Conservation (phyloP, 305 asterid genomes). For the Fraxinus velutina region DNA sequence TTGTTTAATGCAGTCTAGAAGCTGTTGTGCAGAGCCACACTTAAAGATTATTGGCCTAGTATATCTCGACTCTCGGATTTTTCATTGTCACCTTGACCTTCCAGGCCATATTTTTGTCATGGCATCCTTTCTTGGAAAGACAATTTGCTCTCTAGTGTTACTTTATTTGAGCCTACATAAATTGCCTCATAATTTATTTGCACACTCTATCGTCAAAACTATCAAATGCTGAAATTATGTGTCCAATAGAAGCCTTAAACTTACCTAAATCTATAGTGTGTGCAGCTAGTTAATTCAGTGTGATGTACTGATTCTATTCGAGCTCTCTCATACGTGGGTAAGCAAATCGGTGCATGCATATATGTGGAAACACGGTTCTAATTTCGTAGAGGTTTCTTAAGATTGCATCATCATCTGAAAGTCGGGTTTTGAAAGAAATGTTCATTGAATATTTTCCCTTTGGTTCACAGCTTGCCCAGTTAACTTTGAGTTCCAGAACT, state of each 20-base stretch:
- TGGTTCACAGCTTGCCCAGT: constrained; percentile 44
- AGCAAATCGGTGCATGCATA: neutral
- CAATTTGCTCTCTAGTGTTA: neutral
- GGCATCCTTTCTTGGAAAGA: neutral
- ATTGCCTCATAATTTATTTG: neutral
- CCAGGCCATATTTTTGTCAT: neutral
- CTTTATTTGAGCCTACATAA: neutral
- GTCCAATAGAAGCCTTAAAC: neutral
- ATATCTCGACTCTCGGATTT: neutral
- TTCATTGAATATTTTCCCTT: neutral
- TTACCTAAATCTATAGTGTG: neutral
- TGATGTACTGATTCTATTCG: neutral
- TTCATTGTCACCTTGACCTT: neutral
- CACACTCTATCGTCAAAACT: neutral
- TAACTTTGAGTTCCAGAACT: constrained; percentile 44
- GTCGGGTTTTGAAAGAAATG: neutral
- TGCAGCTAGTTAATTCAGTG: neutral
- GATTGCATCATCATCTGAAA: neutral
- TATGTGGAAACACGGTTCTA: neutral
- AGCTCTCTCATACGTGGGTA: neutral
- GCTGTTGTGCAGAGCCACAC: neutral
- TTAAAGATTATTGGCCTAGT: neutral
- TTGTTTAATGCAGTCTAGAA: neutral
- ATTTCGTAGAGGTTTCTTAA: neutral
- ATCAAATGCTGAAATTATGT: neutral